Evolutionary conservation across 768 basidiomycete genomes (phyloP).

Genomic region (Termitomyces sp.): DNA sequence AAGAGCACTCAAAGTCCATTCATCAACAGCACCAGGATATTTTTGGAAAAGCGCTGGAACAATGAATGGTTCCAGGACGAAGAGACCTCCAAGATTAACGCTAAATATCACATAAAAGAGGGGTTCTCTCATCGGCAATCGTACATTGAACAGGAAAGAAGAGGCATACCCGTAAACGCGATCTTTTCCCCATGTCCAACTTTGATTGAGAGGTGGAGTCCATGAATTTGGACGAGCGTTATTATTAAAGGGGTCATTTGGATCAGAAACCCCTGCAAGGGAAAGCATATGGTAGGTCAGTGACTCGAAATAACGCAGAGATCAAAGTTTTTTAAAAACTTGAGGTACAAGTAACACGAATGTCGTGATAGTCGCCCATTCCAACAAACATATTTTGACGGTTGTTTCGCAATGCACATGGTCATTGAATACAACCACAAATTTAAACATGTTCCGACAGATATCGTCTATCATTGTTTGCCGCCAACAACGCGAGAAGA

Average conservation of each 20-base stretch:
- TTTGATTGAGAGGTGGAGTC: constrained; percentile 75
- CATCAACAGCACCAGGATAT: constrained; percentile 61
- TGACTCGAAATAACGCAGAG: constrained; percentile 1
- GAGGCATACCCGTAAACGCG: constrained; percentile 53
- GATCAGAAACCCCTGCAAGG: constrained; percentile 57
- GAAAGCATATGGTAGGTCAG: neutral
- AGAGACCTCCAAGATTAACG: constrained; percentile 77
- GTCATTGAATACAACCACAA: neutral
- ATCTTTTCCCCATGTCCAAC: constrained; percentile 68
- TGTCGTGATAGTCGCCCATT: constrained; percentile 4
- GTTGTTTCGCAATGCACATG: neutral
- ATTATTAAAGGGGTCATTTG: constrained; percentile 72
- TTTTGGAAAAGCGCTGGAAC: constrained; percentile 65
- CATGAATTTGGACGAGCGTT: constrained; percentile 73
- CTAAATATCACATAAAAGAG: constrained; percentile 28
- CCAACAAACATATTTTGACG: neutral
- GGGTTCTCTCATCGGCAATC: constrained; percentile 9
- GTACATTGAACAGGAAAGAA: neutral
- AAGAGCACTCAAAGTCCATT: constrained; percentile 67
- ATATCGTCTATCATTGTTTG: neutral
- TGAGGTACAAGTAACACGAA: neutral
- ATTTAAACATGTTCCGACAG: neutral
- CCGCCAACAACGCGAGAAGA: neutral
- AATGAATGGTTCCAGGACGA: constrained; percentile 74
- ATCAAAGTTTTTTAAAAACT: neutral